phyloP scores from a whole-genome alignment of 2,329 filamentous ascomycete species.

The Cytospora mali region DNA sequence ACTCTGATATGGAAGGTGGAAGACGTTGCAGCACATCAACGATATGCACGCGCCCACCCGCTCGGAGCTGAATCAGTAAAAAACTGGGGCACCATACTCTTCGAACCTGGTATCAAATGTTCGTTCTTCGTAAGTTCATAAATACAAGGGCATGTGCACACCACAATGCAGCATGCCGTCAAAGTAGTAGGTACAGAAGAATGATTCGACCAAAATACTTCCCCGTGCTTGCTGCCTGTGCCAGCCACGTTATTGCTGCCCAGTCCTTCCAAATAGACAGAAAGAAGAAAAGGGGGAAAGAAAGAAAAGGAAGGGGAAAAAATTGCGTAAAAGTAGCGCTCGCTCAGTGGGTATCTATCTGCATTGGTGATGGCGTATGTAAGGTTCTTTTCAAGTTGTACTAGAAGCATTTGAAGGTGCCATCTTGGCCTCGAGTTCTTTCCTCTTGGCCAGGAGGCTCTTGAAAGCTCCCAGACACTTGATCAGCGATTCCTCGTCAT shows the following conservation, averaged over 20 bases:
- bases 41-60: background rate
- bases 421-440: constrained; percentile 59
- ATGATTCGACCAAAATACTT: constrained; percentile 20
- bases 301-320: constrained; percentile 11
- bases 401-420: constrained; percentile 32
- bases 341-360: constrained; percentile 13
- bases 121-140: constrained; percentile 27
- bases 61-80: background rate
- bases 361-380: background rate
- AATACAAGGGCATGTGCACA: constrained; percentile 23
- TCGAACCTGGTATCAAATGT: constrained; percentile 25
- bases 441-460: constrained; percentile 74
- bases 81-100: background rate
- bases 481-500: constrained; percentile 79
- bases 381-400: constrained; percentile 9
- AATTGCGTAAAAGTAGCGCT: constrained; percentile 4
- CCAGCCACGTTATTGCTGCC: constrained; percentile 16
- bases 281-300: constrained; percentile 25
- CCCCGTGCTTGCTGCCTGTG: constrained; percentile 15
- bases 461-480: constrained; percentile 90
- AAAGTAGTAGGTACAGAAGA: constrained; percentile 21
- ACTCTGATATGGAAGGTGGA: too few relatives aligned
- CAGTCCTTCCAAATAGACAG: constrained; percentile 16
- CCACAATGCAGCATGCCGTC: constrained; percentile 22
- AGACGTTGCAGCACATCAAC: background rate